Evolutionary conservation across 345 rosid genomes (phyloP), one percentile per base, ranked within the genome.

Genomic region (Hypericum androsaemum): DNA sequence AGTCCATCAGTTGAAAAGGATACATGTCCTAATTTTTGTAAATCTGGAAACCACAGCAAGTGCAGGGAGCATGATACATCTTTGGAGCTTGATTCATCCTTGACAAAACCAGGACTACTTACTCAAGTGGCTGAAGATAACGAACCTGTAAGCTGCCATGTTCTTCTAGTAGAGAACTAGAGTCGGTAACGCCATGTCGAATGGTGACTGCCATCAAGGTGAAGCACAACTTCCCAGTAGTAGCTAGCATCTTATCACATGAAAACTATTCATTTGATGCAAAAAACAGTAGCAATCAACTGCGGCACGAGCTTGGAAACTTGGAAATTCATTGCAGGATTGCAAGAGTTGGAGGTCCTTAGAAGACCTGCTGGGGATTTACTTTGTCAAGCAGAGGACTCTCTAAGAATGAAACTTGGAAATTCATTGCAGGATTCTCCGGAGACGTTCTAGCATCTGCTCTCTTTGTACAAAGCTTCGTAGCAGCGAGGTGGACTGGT

Each of bases 261-360:
- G 77, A n/a, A 64, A 69, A 62, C 52, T 52, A 53, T 38, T 59
- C 10, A 42, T n/a, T n/a, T n/a, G n/a, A n/a, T n/a, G n/a, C n/a
- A 7, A 37, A 56, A 40, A 62, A 32, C 37, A 59, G 58, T 52
- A 56, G 43, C 43, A 47, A 44, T 46, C 55, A 66, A 58, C 42
- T 43, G 13, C 50, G 51, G 56, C 22, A 22, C 37, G 73, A 60
- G 47, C 12, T 63, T 39, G 28, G 47, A 37, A 37, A n/a, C n/a
- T n/a, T n/a, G n/a, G n/a, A n/a, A n/a, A n/a, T n/a, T n/a, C n/a
- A n/a, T n/a, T n/a, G n/a, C n/a, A n/a, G n/a, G n/a, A n/a, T n/a
- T n/a, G n/a, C n/a, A n/a, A n/a, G 96, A 90, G 77, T 67, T 90
- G 47, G 56, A 72, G 65, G 69, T 81, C 8, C 64, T 74, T 63